Evolutionary conservation across 805 yeast species (phyloP).

Genomic region (Kockiozyma suomiensis): DNA sequence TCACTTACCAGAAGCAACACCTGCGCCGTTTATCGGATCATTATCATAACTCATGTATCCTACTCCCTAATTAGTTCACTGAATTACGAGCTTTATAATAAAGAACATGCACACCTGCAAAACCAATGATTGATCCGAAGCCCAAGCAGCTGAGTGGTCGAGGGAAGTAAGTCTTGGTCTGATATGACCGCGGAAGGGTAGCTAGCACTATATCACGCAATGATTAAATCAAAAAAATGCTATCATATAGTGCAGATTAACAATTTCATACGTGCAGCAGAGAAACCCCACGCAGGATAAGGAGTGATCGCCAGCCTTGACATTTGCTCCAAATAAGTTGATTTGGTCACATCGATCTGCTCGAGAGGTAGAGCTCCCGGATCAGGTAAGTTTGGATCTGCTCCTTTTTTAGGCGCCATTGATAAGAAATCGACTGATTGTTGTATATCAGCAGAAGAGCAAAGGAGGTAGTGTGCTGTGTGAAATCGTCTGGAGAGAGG

Average conservation of each 20-base stretch:
- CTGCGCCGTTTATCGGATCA: conserved; percentile 77
- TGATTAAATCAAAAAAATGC: neutral
- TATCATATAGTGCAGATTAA: neutral
- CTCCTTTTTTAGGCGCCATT: conserved; percentile 6
- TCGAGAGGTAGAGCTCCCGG: conserved; percentile 1
- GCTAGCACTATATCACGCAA: conserved; percentile 23
- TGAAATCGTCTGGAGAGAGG: neutral
- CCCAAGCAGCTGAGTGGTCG: conserved; percentile 32
- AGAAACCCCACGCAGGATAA: conserved; percentile 31
- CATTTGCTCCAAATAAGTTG: conserved; percentile 15
- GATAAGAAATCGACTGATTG: too few species aligned
- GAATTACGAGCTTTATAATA: too few species aligned
- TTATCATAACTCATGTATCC: conserved; percentile 68
- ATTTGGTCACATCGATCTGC: conserved; percentile 9
- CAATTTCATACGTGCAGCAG: conserved; percentile 21
- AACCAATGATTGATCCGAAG: conserved; percentile 30
- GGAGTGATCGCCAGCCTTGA: conserved; percentile 34
- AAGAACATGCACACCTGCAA: conserved; percentile 28
- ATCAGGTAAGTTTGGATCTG: neutral
- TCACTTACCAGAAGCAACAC: conserved; percentile 52
- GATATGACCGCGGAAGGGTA: conserved; percentile 26
- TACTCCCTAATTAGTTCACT: conserved; percentile 7
- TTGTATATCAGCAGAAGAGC: neutral
- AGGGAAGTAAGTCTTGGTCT: conserved; percentile 20
- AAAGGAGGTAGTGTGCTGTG: neutral